phyloP scores from a whole-genome alignment of 2,329 filamentous ascomycete species.

The Ophiostoma piceae region DNA sequence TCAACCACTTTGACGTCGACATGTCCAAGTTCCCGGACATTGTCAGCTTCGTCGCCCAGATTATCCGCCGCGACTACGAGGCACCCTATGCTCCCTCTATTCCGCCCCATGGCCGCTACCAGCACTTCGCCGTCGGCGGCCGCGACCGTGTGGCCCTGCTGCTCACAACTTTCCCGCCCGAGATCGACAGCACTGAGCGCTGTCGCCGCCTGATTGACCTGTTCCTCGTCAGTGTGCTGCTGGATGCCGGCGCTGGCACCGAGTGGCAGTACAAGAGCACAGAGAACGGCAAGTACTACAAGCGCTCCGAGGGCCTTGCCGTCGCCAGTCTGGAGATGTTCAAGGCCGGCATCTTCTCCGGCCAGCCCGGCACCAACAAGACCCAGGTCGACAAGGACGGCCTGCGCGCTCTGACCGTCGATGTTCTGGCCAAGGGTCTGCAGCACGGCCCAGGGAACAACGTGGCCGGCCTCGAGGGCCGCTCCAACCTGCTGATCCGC shows the following conservation, averaged over 20 bases:
- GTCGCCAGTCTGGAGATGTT: conserved; percentile 82
- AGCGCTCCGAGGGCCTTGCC: conserved; percentile 82
- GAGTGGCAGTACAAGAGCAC: conserved; percentile 90
- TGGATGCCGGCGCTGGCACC: conserved; percentile 77
- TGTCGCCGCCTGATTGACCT: conserved; percentile 67
- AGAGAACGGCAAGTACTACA: conserved; percentile 76
- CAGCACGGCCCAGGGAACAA: conserved; percentile 78
- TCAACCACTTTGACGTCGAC: conserved; percentile 86
- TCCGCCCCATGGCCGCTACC: conserved; percentile 79
- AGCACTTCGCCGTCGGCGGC: conserved; percentile 78
- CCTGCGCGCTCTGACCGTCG: conserved; percentile 66
- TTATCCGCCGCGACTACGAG: conserved; percentile 69
- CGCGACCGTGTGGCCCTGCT: conserved; percentile 67
- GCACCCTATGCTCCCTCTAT: conserved; percentile 55
- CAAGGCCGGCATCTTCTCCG: conserved; percentile 83
- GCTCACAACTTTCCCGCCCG: conserved; percentile 61
- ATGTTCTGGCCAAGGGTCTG: conserved; percentile 71
- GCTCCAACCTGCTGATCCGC: conserved; percentile 70
- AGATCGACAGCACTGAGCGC: conserved; percentile 65
- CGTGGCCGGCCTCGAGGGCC: conserved; percentile 78
- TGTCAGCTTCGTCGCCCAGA: conserved; percentile 79
- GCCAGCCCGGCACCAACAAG: conserved; percentile 65
- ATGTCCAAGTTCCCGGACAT: conserved; percentile 78
- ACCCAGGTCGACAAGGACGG: conserved; percentile 85
- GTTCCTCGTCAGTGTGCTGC: conserved; percentile 56